Evolutionary conservation across 805 yeast genomes (phyloP).

Genomic region (Kodamaea nitidulidarum): DNA sequence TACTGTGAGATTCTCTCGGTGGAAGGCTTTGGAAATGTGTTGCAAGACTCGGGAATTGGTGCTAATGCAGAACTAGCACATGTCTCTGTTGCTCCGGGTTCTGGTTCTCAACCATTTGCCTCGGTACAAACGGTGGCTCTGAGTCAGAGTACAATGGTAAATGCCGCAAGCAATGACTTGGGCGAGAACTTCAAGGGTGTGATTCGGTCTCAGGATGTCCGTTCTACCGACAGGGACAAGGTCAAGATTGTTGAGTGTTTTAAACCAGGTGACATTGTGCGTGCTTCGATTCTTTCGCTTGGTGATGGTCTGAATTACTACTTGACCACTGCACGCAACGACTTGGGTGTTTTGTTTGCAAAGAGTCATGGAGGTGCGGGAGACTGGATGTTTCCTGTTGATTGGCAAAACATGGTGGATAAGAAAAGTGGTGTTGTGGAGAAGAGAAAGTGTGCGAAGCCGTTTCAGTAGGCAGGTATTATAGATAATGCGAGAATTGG

Average conservation of each 20-base stretch:
- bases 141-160: conserved; percentile 35
- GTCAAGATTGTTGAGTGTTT: conserved; percentile 76
- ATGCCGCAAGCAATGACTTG: conserved; percentile 53
- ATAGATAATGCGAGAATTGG: background rate
- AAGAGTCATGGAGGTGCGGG: conserved; percentile 66
- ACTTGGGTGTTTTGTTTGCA: conserved; percentile 91
- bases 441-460: conserved; percentile 87
- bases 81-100: conserved; percentile 41
- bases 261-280: conserved; percentile 87
- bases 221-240: conserved; percentile 87
- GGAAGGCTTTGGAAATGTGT: conserved; percentile 56
- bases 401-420: conserved; percentile 93
- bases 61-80: conserved; percentile 44
- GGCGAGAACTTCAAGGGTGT: conserved; percentile 90
- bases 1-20: conserved; percentile 68
- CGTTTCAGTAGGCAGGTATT: conserved; percentile 36
- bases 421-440: conserved; percentile 72
- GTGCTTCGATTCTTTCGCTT: conserved; percentile 76
- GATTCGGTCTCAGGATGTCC: conserved; percentile 80
- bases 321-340: conserved; percentile 83
- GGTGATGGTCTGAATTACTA: conserved; percentile 95
- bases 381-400: conserved; percentile 77
- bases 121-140: conserved; percentile 36
- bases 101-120: conserved; percentile 47
- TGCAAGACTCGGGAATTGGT: conserved; percentile 65